phyloP scores from a whole-genome alignment of 768 basidiomycete species.

The Heimioporus sp. region DNA sequence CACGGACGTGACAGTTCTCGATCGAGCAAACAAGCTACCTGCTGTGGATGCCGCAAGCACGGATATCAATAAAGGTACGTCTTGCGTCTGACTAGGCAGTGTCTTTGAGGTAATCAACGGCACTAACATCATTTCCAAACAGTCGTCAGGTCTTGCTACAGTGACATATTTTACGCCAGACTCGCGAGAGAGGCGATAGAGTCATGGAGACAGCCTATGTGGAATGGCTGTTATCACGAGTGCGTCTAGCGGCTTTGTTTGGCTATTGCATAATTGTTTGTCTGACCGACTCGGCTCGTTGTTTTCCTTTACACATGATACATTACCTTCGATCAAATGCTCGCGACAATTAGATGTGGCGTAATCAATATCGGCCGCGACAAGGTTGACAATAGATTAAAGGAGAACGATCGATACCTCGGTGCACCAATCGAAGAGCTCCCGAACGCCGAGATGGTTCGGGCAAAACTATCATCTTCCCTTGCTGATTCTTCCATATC shows the following conservation, averaged over 20 bases:
- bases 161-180: constrained; percentile 63
- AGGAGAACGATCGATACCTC: constrained; percentile 58
- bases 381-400: constrained; percentile 52
- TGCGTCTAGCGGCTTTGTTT: constrained; percentile 25
- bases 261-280: too few species aligned
- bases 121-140: neutral
- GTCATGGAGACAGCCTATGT: constrained; percentile 68
- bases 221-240: constrained; percentile 84
- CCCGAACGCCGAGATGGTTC: constrained; percentile 12
- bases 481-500: neutral
- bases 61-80: constrained; percentile 43
- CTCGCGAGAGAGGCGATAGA: constrained; percentile 77
- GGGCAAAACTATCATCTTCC: constrained; percentile 16
- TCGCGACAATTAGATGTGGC: constrained; percentile 17
- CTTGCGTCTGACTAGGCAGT: neutral
- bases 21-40: constrained; percentile 65
- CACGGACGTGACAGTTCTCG: constrained; percentile 69
- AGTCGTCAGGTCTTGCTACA: constrained; percentile 78
- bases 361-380: constrained; percentile 23
- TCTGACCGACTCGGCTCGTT: too few species aligned
- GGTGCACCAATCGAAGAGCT: constrained; percentile 48
- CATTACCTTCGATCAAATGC: too few species aligned
- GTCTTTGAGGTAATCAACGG: neutral
- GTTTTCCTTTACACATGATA: too few species aligned
- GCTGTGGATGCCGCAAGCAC: constrained; percentile 79